Evolutionary conservation across 345 rosid species (phyloP).

Genomic region (Salix caprea): DNA sequence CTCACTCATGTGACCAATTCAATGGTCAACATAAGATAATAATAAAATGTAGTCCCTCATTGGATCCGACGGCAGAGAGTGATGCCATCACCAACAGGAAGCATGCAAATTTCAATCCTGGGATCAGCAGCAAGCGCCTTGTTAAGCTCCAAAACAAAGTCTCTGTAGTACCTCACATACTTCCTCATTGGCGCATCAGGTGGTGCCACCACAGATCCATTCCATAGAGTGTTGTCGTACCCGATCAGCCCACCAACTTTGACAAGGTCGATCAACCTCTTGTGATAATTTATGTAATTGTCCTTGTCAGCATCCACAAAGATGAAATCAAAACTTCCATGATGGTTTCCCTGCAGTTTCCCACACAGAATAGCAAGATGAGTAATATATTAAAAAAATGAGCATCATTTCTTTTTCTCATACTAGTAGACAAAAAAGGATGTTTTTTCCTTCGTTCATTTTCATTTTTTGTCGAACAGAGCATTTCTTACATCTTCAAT

Average conservation of each 20-base stretch:
- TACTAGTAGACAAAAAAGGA: neutral
- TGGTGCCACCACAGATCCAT: conserved; percentile 86
- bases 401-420: neutral
- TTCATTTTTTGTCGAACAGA: neutral
- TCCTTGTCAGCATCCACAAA: conserved; percentile 99
- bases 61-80: conserved; percentile 89
- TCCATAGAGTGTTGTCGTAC: conserved; percentile 97
- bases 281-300: conserved; percentile 89
- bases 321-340: conserved; percentile 75
- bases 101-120: conserved; percentile 94
- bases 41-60: neutral
- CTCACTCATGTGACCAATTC: neutral
- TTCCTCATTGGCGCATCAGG: conserved; percentile 81
- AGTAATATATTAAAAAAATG: neutral
- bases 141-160: conserved; percentile 89
- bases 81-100: conserved; percentile 93
- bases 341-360: conserved; percentile 56
- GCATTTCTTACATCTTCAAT: conserved; percentile 64
- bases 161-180: conserved; percentile 82
- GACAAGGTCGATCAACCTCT: conserved; percentile 72
- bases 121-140: conserved; percentile 96
- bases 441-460: neutral
- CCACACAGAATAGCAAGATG: neutral
- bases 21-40: neutral
- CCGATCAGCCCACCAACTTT: conserved; percentile 90